Conservation (phyloP, 139 green algal species). For the Diplosphaera chodatii region DNA sequence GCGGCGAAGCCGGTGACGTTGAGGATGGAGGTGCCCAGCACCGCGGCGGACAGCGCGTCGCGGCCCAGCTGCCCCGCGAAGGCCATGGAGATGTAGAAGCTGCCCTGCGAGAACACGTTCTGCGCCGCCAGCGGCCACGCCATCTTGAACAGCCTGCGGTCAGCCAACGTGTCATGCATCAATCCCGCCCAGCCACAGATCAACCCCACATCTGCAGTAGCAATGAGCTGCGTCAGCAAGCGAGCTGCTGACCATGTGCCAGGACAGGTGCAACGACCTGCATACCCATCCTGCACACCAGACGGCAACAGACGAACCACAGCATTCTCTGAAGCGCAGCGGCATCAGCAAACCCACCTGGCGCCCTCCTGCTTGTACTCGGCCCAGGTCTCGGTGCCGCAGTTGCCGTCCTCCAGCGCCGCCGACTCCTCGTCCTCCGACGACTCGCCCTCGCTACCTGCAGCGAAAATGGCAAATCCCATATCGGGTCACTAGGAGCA, state of each 20-base stretch:
- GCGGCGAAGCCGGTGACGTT: slow-evolving; percentile 60
- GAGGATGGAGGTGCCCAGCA: slow-evolving; percentile 58
- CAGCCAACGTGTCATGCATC: no score
- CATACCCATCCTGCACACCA: no score
- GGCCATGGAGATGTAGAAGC: slow-evolving; percentile 9
- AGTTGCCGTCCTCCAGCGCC: not conserved
- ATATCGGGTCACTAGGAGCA: no score
- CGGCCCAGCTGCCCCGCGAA: slow-evolving; percentile 14
- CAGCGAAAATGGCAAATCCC: not conserved
- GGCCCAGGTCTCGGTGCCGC: not conserved
- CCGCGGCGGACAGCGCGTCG: slow-evolving; percentile 26
- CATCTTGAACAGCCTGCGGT: no score
- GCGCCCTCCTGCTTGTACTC: not conserved
- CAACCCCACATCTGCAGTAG: no score
- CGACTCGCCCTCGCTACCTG: not conserved
- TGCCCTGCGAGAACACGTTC: slow-evolving; percentile 3
- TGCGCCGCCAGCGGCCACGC: slow-evolving; percentile 8
- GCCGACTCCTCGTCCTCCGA: not conserved
- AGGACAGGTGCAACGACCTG: no score
- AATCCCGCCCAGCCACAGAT: no score
- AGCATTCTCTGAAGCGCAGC: no score
- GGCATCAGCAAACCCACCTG: not conserved
- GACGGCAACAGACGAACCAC: no score
- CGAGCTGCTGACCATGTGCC: no score
- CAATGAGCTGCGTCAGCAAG: no score